Evolutionary conservation across 495 filamentous ascomycete species (phyloP).

Genomic region (Trichoderma reesei): DNA sequence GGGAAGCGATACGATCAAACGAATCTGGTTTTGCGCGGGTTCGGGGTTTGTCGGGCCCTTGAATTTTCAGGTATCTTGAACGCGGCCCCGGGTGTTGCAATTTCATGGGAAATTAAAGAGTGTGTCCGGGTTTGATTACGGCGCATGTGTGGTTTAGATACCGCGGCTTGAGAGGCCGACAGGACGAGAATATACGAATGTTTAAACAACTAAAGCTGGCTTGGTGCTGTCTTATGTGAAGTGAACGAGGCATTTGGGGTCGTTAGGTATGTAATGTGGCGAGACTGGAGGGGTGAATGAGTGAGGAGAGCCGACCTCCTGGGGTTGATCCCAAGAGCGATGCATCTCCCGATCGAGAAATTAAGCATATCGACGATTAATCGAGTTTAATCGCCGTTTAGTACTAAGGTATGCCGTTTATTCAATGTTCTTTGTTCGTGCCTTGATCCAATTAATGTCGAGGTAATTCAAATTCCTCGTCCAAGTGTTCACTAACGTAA

Average conservation of each 20-base stretch:
- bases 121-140: not conserved
- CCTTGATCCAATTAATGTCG: too few species aligned
- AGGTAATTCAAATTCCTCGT: too few species aligned
- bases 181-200: slow-evolving; percentile 9
- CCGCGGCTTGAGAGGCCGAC: slow-evolving; percentile 6
- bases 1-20: not conserved
- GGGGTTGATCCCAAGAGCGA: too few species aligned
- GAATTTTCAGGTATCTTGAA: not conserved
- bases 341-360: too few species aligned
- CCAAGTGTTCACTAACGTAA: too few species aligned
- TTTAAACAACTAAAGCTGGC: not conserved
- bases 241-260: not conserved
- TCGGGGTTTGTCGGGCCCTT: not conserved
- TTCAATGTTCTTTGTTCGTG: too few species aligned
- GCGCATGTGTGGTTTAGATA: slow-evolving; percentile 9
- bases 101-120: not conserved
- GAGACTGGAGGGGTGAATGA: too few species aligned
- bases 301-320: too few species aligned
- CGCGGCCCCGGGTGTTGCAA: slow-evolving; percentile 6
- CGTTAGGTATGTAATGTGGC: too few species aligned
- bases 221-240: not conserved
- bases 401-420: too few species aligned
- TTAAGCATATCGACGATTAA: too few species aligned
- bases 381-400: too few species aligned
- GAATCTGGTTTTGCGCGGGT: slow-evolving; percentile 6